Conservation (phyloP, 208 protist species). For the Wallacemonas sp. region DNA sequence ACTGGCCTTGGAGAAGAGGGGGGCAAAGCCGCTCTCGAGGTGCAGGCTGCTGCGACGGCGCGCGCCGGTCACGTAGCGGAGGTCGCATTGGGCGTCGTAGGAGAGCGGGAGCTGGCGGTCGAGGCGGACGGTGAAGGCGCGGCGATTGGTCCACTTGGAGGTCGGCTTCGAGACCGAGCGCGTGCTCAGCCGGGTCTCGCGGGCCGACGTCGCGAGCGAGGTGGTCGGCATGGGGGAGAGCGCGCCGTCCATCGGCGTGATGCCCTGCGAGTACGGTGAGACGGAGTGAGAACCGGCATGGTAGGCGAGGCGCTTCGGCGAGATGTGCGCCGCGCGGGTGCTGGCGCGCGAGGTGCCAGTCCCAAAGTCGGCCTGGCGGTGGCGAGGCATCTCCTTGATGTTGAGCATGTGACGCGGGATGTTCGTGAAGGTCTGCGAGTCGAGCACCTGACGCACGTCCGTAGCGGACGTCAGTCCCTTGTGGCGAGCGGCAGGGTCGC, state of each 20-base stretch:
- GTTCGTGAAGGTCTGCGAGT: slow-evolving; percentile 8
- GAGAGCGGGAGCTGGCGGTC: slow-evolving; percentile 37
- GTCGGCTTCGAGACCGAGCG: too few relatives aligned
- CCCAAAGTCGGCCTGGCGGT: slow-evolving; percentile 6
- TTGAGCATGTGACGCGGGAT: slow-evolving; percentile 4
- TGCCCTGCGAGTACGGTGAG: not conserved
- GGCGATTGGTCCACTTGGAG: slow-evolving; percentile 7
- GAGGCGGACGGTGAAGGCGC: slow-evolving; percentile 8
- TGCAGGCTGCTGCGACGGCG: slow-evolving; percentile 17
- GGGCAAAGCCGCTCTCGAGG: slow-evolving; percentile 39
- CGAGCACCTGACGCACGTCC: slow-evolving; percentile 4
- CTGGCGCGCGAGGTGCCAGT: not conserved
- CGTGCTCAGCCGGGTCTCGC: not conserved
- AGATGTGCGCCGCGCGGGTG: not conserved
- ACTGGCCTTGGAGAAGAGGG: slow-evolving; percentile 43
- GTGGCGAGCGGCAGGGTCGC: not conserved
- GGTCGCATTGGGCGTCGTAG: slow-evolving; percentile 38
- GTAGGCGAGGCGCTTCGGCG: slow-evolving; percentile 6
- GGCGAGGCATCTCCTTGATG: slow-evolving; percentile 12
- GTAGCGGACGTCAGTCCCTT: not conserved
- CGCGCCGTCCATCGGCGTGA: not conserved
- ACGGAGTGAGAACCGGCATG: not conserved
- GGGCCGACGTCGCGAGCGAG: not conserved
- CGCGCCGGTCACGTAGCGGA: slow-evolving; percentile 16
- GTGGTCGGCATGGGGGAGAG: not conserved